A percentile compares a stretch with the other conserved stretches of the same genome.
Conservation (phyloP, 352 stramenopile species). For the Phytophthora citricola region DNA sequence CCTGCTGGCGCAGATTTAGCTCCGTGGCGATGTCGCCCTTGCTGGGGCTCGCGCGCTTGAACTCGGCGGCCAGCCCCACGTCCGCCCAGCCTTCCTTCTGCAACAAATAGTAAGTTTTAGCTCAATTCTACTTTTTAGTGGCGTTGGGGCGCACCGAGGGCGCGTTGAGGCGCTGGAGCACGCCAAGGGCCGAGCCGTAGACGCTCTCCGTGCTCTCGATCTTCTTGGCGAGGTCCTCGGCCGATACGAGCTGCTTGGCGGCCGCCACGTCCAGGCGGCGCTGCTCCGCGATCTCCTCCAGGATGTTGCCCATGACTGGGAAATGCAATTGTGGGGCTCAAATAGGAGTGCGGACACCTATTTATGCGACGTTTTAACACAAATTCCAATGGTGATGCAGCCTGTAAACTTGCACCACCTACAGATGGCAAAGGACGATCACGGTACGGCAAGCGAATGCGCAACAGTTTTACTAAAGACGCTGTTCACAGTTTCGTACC, state of each 20-base stretch:
- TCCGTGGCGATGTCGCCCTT: conserved; percentile 96
- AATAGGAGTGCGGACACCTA: not conserved
- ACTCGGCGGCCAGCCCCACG: conserved; percentile 97
- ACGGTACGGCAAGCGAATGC: conserved; percentile 1
- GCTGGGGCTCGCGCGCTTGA: conserved; percentile 97
- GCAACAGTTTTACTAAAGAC: conserved; percentile 21
- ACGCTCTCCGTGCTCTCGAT: conserved; percentile 82
- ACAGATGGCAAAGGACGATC: not conserved
- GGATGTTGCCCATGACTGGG: conserved; percentile 62
- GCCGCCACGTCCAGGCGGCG: conserved; percentile 68
- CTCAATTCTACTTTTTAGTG: not conserved
- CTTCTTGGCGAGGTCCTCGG: conserved; percentile 64
- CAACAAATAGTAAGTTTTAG: conserved; percentile 1
- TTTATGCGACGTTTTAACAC: not conserved
- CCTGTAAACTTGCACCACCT: too few species aligned
- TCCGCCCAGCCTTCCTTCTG: conserved; percentile 66
- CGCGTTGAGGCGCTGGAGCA: conserved; percentile 89
- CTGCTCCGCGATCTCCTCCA: conserved; percentile 82
- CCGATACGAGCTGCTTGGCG: conserved; percentile 54
- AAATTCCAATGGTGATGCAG: not conserved
- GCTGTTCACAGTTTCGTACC: conserved; percentile 27
- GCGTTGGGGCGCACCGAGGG: conserved; percentile 47
- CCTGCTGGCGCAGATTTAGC: conserved; percentile 89
- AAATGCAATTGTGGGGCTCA: conserved; percentile 10
- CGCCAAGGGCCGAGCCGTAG: conserved; percentile 87